Conservation (phyloP, 805 yeast genomes). For the Kluyveromyces nonfermentans region DNA sequence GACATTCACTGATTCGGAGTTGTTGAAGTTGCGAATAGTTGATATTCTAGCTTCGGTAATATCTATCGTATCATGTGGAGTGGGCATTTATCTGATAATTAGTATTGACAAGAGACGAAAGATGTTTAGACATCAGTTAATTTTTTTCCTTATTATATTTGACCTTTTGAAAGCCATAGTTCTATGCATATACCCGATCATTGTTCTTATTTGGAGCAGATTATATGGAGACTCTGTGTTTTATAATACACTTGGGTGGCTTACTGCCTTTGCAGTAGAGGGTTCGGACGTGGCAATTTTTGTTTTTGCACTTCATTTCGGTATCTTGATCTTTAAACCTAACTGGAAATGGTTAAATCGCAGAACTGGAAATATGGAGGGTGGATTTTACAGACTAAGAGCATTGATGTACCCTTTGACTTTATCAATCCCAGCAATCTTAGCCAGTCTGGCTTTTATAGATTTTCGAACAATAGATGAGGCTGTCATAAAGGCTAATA, state of each 20-base stretch:
- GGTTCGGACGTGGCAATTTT: conserved; percentile 82
- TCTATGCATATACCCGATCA: conserved; percentile 58
- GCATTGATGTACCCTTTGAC: conserved; percentile 48
- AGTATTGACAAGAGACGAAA: conserved; percentile 56
- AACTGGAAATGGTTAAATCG: conserved; percentile 34
- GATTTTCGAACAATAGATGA: conserved; percentile 18
- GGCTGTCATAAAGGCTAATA: conserved; percentile 9
- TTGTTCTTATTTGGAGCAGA: conserved; percentile 36
- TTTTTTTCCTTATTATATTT: conserved; percentile 55
- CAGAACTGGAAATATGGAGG: conserved; percentile 43
- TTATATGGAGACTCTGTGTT: conserved; percentile 42
- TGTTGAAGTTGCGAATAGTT: conserved; percentile 28
- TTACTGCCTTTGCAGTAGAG: conserved; percentile 70
- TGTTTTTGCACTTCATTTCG: conserved; percentile 76
- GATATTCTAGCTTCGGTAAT: conserved; percentile 41
- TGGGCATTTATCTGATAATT: conserved; percentile 48
- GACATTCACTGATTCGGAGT: conserved; percentile 13
- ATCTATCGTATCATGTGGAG: conserved; percentile 45
- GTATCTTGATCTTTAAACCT: conserved; percentile 60
- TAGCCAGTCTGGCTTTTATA: conserved; percentile 69
- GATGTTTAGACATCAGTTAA: conserved; percentile 62
- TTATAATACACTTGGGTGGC: conserved; percentile 66
- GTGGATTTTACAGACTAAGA: conserved; percentile 60
- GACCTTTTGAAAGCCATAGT: conserved; percentile 69
- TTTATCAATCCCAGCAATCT: conserved; percentile 49